Conservation (phyloP, 768 basidiomycete genomes). For the Tricholoma bakamatsutake region DNA sequence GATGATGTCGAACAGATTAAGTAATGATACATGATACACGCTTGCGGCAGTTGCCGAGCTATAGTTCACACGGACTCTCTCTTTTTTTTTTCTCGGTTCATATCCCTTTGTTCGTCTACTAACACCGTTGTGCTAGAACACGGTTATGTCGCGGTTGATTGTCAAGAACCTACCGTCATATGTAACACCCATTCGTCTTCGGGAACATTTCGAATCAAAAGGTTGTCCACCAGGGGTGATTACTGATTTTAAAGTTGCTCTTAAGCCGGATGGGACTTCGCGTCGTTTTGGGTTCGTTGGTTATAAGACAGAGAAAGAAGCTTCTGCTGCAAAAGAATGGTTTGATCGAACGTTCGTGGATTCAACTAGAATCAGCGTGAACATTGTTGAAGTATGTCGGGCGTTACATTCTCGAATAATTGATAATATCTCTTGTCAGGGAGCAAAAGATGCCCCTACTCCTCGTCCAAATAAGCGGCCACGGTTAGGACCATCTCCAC, state of each 20-base stretch:
- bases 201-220: conserved; percentile 61
- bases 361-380: conserved; percentile 69
- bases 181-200: conserved; percentile 56
- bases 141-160: conserved; percentile 73
- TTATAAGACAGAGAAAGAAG: conserved; percentile 77
- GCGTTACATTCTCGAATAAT: not conserved
- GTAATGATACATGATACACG: not conserved
- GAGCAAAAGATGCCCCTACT: conserved; percentile 59
- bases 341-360: conserved; percentile 83
- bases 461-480: conserved; percentile 69
- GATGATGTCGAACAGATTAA: not conserved
- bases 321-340: conserved; percentile 69
- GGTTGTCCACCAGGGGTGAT: conserved; percentile 60
- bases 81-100: conserved; percentile 5
- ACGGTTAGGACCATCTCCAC: conserved; percentile 34
- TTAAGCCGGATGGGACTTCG: conserved; percentile 70
- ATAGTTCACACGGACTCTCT: not conserved
- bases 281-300: conserved; percentile 92
- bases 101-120: not conserved
- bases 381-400: conserved; percentile 65
- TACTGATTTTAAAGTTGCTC: conserved; percentile 83
- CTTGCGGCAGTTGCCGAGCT: conserved; percentile 18
- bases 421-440: conserved; percentile 31
- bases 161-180: conserved; percentile 76
- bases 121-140: not conserved